Conservation (phyloP, 768 basidiomycete genomes). For the Fibroporia radiculosa region DNA sequence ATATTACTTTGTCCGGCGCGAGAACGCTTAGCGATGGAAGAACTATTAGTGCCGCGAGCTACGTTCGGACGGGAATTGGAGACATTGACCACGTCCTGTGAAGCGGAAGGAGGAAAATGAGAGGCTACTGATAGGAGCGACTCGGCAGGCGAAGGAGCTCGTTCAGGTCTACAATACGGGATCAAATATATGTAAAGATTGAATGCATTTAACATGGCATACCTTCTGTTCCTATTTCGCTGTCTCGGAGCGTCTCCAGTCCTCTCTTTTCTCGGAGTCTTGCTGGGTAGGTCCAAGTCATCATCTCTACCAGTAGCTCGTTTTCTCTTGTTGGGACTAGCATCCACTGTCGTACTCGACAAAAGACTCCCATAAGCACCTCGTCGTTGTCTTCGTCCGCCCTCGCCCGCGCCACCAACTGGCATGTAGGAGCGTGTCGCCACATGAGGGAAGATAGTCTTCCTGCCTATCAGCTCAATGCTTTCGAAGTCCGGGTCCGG, state of each 20-base stretch:
- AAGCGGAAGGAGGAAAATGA: conserved; percentile 37
- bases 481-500: conserved; percentile 48
- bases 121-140: conserved; percentile 68
- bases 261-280: conserved; percentile 62
- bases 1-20: conserved; percentile 20
- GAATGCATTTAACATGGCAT: conserved; percentile 13
- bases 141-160: conserved; percentile 63
- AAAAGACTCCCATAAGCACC: conserved; percentile 45
- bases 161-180: conserved; percentile 37
- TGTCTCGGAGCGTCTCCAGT: conserved; percentile 36
- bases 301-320: conserved; percentile 49
- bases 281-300: conserved; percentile 43
- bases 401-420: conserved; percentile 43
- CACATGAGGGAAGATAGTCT: conserved; percentile 72
- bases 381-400: conserved; percentile 51
- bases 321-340: conserved; percentile 61
- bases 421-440: conserved; percentile 62
- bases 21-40: conserved; percentile 21
- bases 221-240: conserved; percentile 58
- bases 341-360: conserved; percentile 39
- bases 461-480: conserved; percentile 41
- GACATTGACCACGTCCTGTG: conserved; percentile 20
- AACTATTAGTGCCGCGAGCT: conserved; percentile 33
- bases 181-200: background rate
- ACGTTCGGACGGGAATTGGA: conserved; percentile 22